Percentiles rank a stretch among this genome's conserved stretches.
Evolutionary conservation across 345 rosid genomes (phyloP).

Genomic region (Eucalyptus dawsonii): DNA sequence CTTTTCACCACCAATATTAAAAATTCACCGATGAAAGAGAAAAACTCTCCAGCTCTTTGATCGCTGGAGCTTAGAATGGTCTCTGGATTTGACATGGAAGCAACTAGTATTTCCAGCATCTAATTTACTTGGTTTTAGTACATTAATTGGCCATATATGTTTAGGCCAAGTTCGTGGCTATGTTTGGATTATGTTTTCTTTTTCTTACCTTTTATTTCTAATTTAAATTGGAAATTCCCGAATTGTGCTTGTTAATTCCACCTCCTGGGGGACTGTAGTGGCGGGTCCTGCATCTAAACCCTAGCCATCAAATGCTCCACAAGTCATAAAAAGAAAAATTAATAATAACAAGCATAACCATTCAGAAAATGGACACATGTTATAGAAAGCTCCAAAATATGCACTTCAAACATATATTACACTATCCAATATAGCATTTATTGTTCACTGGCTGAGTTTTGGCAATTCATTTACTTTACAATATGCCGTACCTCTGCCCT

Average conservation of each 20-base stretch:
- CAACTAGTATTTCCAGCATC: background rate
- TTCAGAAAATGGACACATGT: background rate
- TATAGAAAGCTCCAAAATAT: background rate
- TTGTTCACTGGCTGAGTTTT: background rate
- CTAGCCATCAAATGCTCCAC: background rate
- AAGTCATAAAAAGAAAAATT: background rate
- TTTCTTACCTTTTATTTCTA: background rate
- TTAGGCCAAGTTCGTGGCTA: background rate
- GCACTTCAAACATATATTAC: background rate
- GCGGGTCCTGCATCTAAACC: background rate
- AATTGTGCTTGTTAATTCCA: background rate
- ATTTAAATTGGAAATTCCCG: background rate
- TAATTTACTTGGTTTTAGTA: background rate
- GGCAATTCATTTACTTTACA: background rate
- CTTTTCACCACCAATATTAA: background rate
- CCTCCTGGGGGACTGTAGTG: background rate
- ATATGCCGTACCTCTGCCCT: background rate
- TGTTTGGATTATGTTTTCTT: background rate
- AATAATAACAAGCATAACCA: background rate
- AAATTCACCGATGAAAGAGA: background rate
- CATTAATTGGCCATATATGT: background rate
- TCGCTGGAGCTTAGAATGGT: background rate
- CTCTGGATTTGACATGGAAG: background rate
- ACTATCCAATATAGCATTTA: background rate
- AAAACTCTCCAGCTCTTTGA: background rate